Percentiles rank a stretch among this genome's conserved stretches.
Evolutionary conservation across 2,329 filamentous ascomycete species (phyloP).

Genomic region (Colletotrichum siamense): DNA sequence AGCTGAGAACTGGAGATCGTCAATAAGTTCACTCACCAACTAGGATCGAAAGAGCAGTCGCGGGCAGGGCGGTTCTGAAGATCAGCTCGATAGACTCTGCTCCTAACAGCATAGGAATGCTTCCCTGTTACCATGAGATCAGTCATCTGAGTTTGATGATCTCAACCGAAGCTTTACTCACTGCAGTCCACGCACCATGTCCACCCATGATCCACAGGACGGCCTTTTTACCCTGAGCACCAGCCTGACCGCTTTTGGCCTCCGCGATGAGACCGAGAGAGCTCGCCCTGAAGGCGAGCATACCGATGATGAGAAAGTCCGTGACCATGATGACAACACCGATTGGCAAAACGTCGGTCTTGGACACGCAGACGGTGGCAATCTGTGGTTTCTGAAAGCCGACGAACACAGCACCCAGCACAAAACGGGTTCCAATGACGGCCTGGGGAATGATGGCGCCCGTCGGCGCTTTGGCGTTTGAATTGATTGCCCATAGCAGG

Average conservation of each 20-base stretch:
- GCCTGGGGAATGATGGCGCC: conserved; percentile 50
- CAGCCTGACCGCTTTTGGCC: conserved; percentile 30
- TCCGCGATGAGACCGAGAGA: conserved; percentile 39
- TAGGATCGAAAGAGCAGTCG: conserved; percentile 52
- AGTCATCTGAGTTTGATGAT: conserved; percentile 1
- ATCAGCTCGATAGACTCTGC: conserved; percentile 45
- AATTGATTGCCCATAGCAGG: conserved; percentile 55
- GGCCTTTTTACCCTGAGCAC: conserved; percentile 40
- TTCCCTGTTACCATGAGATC: conserved; percentile 42
- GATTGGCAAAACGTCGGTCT: conserved; percentile 48
- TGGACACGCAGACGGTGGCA: conserved; percentile 56
- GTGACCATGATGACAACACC: conserved; percentile 49
- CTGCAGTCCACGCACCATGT: conserved; percentile 59
- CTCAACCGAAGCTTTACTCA: conserved; percentile 37
- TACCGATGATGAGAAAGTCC: conserved; percentile 50
- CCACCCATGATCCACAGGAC: conserved; percentile 47
- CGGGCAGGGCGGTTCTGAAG: conserved; percentile 55
- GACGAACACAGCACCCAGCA: conserved; percentile 59
- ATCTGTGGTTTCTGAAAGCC: conserved; percentile 60
- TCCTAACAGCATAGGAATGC: conserved; percentile 57
- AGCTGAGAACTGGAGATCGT: background rate
- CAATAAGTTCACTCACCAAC: conserved; percentile 44
- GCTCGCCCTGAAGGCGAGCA: conserved; percentile 47
- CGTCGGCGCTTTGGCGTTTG: conserved; percentile 38
- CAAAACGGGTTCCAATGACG: conserved; percentile 51